Percentiles rank a stretch among this genome's conserved stretches.
These are phyloP conservation scores for Cornus kousa DNA, from an alignment of 148 eudicot species.

Conservation along the genomic window DNA sequence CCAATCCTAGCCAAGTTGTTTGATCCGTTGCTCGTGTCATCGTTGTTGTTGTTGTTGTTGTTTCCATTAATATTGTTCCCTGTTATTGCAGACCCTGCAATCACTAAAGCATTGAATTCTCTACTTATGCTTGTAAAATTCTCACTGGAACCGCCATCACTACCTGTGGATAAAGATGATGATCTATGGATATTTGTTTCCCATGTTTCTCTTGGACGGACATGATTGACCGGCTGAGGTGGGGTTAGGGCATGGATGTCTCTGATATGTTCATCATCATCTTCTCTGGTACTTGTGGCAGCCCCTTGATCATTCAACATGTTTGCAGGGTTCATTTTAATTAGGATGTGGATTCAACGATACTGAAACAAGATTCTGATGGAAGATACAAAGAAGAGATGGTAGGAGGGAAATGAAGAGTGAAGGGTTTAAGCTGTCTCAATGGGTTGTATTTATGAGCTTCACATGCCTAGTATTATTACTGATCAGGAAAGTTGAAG, in stretches of 20 bases:
- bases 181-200: constrained; percentile 49
- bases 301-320: constrained; percentile 37
- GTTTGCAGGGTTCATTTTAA: not conserved
- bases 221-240: constrained; percentile 21
- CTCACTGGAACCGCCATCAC: constrained; percentile 45
- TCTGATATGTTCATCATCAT: constrained; percentile 39
- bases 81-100: constrained; percentile 59
- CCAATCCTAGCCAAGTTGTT: constrained; percentile 60
- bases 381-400: too few relatives aligned
- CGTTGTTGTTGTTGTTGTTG: not conserved
- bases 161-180: constrained; percentile 44
- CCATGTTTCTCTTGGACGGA: constrained; percentile 31
- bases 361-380: not conserved
- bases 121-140: constrained; percentile 55
- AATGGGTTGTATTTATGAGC: constrained; percentile 13
- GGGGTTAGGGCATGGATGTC: constrained; percentile 70
- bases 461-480: constrained; percentile 10
- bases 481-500: not conserved
- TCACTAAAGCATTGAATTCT: constrained; percentile 47
- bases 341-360: not conserved
- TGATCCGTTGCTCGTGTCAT: not conserved
- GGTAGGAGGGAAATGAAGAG: not conserved
- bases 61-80: constrained; percentile 5
- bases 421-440: constrained; percentile 4
- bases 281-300: constrained; percentile 35